These are phyloP conservation scores for Hapsidospora chrysogenum DNA, from an alignment of 495 filamentous ascomycete genomes.

Conservation along the genomic window DNA sequence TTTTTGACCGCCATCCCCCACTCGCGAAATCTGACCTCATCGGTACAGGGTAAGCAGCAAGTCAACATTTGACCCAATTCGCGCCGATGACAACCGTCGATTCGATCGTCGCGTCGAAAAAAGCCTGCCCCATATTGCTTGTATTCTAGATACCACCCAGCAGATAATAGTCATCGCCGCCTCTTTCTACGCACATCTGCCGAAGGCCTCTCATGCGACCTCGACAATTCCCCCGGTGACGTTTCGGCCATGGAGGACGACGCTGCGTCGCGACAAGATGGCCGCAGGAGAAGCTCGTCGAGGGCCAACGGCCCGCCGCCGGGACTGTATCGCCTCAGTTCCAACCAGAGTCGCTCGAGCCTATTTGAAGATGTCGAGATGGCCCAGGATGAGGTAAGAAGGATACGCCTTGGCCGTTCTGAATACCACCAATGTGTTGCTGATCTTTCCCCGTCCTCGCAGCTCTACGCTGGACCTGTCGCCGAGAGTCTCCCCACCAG, in stretches of 20 bases:
- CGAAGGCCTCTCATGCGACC: too few species aligned
- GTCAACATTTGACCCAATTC: too few species aligned
- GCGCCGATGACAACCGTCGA: too few species aligned
- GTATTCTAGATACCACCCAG: too few species aligned
- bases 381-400: slow-evolving; percentile 77
- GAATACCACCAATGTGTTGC: neutral
- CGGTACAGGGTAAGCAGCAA: too few species aligned
- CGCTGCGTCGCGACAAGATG: neutral
- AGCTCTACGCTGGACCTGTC: slow-evolving; percentile 87
- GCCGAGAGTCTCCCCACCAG: slow-evolving; percentile 91
- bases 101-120: too few species aligned
- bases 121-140: too few species aligned
- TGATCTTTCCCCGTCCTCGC: slow-evolving; percentile 9
- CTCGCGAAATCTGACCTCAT: too few species aligned
- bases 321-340: neutral
- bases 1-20: too few species aligned
- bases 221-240: neutral
- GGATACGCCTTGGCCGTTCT: neutral
- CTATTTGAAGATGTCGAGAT: slow-evolving; percentile 95
- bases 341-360: slow-evolving; percentile 62
- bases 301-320: neutral
- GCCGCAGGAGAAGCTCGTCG: neutral
- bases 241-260: neutral
- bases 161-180: too few species aligned
- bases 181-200: too few species aligned